These are phyloP conservation scores for Diophrys sp. DNA, from an alignment of 73 alveolate species.

Conservation along the genomic window DNA sequence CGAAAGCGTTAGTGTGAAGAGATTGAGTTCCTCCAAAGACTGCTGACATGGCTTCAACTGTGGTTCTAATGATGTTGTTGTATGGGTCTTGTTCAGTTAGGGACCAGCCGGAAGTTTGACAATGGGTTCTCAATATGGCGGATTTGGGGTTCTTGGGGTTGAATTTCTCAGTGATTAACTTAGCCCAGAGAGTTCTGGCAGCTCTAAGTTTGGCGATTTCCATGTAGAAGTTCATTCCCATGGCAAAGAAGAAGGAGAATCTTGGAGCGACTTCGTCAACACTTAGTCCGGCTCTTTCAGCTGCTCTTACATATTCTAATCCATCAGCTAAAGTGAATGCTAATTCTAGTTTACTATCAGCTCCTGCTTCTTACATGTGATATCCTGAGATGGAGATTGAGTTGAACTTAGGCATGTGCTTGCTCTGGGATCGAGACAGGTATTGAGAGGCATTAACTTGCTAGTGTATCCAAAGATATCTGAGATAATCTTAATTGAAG, in stretches of 20 bases:
- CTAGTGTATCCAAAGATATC: constrained; percentile 70
- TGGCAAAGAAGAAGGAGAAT: constrained; percentile 77
- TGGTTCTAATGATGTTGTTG: constrained; percentile 72
- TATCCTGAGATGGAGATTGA: constrained; percentile 74
- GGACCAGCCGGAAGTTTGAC: constrained; percentile 80
- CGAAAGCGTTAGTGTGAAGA: constrained; percentile 74
- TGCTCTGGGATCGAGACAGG: too few relatives aligned
- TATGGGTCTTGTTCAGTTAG: constrained; percentile 80
- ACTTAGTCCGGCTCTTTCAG: constrained; percentile 60
- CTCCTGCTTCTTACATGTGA: constrained; percentile 84
- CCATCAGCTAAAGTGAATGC: constrained; percentile 83
- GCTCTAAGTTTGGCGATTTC: constrained; percentile 79
- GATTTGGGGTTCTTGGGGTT: constrained; percentile 62
- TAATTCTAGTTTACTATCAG: constrained; percentile 66
- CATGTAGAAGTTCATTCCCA: constrained; percentile 79
- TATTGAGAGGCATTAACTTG: constrained; percentile 1
- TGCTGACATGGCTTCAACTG: constrained; percentile 70
- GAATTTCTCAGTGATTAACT: constrained; percentile 62
- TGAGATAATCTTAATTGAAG: constrained; percentile 65
- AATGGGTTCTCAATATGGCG: constrained; percentile 60
- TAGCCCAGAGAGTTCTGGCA: constrained; percentile 68
- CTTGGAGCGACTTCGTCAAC: constrained; percentile 76
- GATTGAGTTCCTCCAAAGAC: constrained; percentile 76
- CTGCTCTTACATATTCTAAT: constrained; percentile 67
- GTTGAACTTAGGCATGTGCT: constrained; percentile 76